A percentile compares a stretch with the other conserved stretches of the same genome.
Evolutionary conservation across 257 asterid genomes (phyloP).

Genomic region (Schizonepeta tenuifolia): DNA sequence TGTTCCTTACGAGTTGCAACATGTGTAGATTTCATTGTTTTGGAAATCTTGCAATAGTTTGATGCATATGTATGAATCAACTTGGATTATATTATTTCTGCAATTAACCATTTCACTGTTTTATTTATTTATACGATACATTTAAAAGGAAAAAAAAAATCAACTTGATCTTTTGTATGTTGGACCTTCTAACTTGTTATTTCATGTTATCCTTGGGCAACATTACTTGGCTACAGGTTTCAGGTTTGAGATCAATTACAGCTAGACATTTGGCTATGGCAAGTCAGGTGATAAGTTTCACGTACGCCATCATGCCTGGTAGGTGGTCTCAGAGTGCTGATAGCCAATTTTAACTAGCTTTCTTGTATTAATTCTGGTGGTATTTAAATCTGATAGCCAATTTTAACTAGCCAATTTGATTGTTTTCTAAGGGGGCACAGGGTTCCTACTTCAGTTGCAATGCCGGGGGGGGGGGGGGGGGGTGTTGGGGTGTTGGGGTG

Average conservation of each 20-base stretch:
- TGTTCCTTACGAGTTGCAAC: background rate
- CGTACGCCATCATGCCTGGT: conserved; percentile 90
- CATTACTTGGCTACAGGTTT: conserved; percentile 67
- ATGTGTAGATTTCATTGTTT: conserved; percentile 4
- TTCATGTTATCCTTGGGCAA: conserved; percentile 23
- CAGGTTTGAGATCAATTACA: conserved; percentile 98
- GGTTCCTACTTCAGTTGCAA: background rate
- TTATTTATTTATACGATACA: background rate
- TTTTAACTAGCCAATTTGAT: no score
- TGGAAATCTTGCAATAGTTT: conserved; percentile 1
- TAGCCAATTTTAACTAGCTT: conserved; percentile 1
- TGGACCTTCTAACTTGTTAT: conserved; percentile 24
- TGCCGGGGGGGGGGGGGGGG: no score
- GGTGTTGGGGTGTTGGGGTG: background rate
- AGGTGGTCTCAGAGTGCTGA: conserved; percentile 43
- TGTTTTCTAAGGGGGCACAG: background rate
- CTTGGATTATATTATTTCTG: conserved; percentile 17
- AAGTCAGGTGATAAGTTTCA: conserved; percentile 93
- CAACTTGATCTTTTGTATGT: conserved; percentile 7
- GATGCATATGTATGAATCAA: background rate
- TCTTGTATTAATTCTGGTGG: background rate
- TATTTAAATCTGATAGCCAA: no score
- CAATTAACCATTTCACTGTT: background rate
- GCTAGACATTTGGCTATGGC: conserved; percentile 99
- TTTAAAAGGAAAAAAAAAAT: background rate